These are phyloP conservation scores for Populus trichocarpa DNA, from an alignment of 441 rosid genomes.

Conservation along the genomic window DNA sequence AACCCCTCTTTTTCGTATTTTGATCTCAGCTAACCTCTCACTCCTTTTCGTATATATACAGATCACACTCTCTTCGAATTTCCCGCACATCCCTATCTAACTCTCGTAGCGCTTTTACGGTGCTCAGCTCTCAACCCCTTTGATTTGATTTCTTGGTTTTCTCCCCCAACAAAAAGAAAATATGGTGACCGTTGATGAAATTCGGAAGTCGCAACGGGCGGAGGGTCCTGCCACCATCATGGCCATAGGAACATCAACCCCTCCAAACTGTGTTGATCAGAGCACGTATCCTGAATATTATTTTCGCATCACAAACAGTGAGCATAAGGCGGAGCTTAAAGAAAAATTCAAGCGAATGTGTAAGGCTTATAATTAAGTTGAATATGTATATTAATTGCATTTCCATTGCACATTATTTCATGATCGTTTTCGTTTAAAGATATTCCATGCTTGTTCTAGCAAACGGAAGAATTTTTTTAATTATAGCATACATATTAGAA, in stretches of 20 bases:
- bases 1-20: neutral
- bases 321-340: too few species aligned
- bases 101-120: too few species aligned
- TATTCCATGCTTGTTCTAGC: too few species aligned
- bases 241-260: slow-evolving; percentile 21
- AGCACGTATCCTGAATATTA: too few species aligned
- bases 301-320: too few species aligned
- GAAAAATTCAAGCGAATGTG: slow-evolving; percentile 42
- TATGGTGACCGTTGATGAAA: slow-evolving; percentile 40
- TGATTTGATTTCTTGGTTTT: too few species aligned
- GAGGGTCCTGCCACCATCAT: slow-evolving; percentile 39
- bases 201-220: slow-evolving; percentile 34
- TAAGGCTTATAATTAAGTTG: slow-evolving; percentile 10
- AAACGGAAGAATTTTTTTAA: too few species aligned
- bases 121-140: too few species aligned
- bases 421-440: neutral
- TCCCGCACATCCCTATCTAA: neutral
- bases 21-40: neutral
- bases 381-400: too few species aligned
- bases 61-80: neutral
- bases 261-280: slow-evolving; percentile 31
- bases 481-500: too few species aligned
- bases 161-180: neutral
- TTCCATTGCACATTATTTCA: neutral
- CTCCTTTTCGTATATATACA: neutral